These are phyloP conservation scores for Trichocomaceae sp. DNA, from an alignment of 2,329 filamentous ascomycete species.

Conservation along the genomic window DNA sequence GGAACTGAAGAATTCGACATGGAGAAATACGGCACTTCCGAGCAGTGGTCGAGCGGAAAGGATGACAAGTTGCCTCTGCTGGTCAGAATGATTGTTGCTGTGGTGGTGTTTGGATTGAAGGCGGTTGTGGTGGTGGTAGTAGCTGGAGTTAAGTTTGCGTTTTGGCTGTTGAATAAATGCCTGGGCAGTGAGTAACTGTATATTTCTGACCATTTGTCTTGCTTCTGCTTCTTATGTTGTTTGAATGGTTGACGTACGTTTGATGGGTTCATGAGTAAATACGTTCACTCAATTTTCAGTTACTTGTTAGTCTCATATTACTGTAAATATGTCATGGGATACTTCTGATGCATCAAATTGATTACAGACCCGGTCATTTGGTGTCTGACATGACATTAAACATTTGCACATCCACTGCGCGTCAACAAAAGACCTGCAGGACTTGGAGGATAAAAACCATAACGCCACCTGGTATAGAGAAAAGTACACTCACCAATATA, in stretches of 20 bases:
- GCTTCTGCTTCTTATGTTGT: background rate
- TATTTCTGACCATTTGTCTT: background rate
- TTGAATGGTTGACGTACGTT: background rate
- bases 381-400: background rate
- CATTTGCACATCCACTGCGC: background rate
- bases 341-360: background rate
- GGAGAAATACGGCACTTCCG: conserved; percentile 39
- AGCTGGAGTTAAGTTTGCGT: conserved; percentile 33
- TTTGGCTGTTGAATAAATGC: conserved; percentile 36
- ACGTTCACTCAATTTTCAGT: no score
- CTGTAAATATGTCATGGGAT: no score
- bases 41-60: conserved; percentile 28
- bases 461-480: background rate
- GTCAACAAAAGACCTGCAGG: background rate
- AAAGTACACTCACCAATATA: conserved; percentile 1
- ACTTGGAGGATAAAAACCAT: background rate
- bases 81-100: conserved; percentile 28
- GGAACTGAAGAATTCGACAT: conserved; percentile 42
- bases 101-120: conserved; percentile 34
- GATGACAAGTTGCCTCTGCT: conserved; percentile 36
- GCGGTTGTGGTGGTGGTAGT: conserved; percentile 34
- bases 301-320: no score
- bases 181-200: conserved; percentile 39
- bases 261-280: no score
- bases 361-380: background rate